phyloP scores from a whole-genome alignment of 2,329 filamentous ascomycete genomes.

The Diaporthe amygdali region DNA sequence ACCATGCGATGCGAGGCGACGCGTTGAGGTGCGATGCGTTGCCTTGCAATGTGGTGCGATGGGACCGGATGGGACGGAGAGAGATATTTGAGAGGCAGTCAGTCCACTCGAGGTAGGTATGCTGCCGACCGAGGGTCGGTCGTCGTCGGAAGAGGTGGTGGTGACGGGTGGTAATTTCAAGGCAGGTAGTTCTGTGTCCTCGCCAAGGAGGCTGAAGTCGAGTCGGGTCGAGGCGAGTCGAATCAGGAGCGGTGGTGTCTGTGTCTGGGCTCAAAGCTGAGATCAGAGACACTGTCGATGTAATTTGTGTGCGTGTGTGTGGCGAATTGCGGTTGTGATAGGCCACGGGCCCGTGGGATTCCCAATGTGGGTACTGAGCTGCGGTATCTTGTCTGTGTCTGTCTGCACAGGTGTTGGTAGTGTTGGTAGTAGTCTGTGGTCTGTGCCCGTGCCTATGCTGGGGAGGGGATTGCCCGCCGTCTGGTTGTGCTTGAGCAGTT shows the following conservation, averaged over 20 bases:
- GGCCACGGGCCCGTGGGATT: not conserved
- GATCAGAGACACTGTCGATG: conserved; percentile 18
- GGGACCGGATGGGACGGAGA: not conserved
- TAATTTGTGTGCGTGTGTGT: conserved; percentile 3
- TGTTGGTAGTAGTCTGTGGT: not conserved
- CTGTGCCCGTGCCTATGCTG: no score
- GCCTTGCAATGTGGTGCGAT: not conserved
- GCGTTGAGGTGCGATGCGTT: not conserved
- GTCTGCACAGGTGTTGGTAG: no score
- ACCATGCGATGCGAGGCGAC: conserved; percentile 4
- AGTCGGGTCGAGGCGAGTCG: conserved; percentile 9
- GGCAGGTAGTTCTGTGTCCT: not conserved
- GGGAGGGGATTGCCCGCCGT: not conserved
- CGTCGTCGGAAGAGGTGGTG: not conserved
- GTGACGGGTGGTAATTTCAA: not conserved
- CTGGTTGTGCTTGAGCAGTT: not conserved
- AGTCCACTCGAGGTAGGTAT: not conserved
- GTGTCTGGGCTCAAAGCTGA: conserved; percentile 17
- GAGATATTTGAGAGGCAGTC: not conserved
- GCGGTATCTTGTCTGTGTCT: not conserved
- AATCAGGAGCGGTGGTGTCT: conserved; percentile 7
- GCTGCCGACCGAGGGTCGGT: not conserved
- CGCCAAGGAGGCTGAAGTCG: conserved; percentile 15
- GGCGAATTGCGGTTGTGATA: conserved; percentile 9
- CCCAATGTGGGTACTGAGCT: not conserved